phyloP scores from a whole-genome alignment of 148 eudicot species.

The Oxyria digyna region DNA sequence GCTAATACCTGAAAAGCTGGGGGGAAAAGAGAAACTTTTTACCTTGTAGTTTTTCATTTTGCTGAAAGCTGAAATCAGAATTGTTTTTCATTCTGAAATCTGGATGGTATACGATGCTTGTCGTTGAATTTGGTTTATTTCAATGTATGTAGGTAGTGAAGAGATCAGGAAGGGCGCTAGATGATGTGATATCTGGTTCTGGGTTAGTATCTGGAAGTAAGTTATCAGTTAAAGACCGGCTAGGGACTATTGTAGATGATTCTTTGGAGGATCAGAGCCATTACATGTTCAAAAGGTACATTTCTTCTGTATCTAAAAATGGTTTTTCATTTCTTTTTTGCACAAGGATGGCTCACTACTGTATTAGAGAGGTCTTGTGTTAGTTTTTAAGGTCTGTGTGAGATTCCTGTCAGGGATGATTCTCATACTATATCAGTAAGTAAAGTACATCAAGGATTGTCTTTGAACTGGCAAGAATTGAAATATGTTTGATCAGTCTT shows the following conservation, averaged over 20 bases:
- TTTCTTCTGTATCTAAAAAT: not conserved
- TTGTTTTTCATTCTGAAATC: not conserved
- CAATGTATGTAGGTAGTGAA: constrained; percentile 52
- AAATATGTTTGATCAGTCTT: not conserved
- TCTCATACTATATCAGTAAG: not conserved
- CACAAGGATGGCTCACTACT: not conserved
- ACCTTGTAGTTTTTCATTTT: not conserved
- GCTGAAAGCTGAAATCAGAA: not conserved
- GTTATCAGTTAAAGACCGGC: constrained; percentile 58
- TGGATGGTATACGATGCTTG: not conserved
- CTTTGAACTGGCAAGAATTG: not conserved
- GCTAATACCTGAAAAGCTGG: not conserved
- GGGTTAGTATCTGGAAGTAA: constrained; percentile 36
- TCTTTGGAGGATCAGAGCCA: constrained; percentile 14
- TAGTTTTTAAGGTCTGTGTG: not conserved
- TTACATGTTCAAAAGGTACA: not conserved
- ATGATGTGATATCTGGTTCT: constrained; percentile 22
- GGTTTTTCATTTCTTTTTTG: not conserved
- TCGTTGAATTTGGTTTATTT: constrained; percentile 1
- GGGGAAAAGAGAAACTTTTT: not conserved
- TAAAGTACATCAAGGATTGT: not conserved
- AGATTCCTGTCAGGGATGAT: not conserved
- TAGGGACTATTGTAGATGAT: constrained; percentile 33
- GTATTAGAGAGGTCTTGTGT: too few relatives aligned
- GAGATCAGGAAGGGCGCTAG: constrained; percentile 35